Evolutionary conservation across 2,329 filamentous ascomycete species (phyloP).

Genomic region (Acrodontium crateriforme): DNA sequence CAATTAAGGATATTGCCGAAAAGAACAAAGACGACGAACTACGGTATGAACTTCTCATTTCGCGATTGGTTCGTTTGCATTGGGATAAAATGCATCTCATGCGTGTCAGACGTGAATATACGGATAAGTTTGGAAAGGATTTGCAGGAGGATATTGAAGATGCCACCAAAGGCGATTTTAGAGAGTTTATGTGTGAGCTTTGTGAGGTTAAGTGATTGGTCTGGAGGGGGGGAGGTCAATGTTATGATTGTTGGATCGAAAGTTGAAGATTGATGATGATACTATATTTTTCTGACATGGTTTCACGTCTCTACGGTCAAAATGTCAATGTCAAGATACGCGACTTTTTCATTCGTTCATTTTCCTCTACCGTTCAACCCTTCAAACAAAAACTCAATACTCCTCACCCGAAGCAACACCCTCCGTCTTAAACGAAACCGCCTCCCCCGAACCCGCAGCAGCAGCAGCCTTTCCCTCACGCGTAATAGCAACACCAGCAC

Average conservation of each 20-base stretch:
- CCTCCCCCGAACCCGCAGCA: no score
- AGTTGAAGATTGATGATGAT: no score
- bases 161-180: slow-evolving; percentile 56
- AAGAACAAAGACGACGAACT: slow-evolving; percentile 32
- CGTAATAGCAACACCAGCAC: slow-evolving; percentile 42
- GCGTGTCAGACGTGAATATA: slow-evolving; percentile 66
- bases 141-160: slow-evolving; percentile 68
- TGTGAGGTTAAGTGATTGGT: slow-evolving; percentile 7
- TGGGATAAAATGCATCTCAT: slow-evolving; percentile 80
- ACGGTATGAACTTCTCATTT: slow-evolving; percentile 76
- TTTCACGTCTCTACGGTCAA: no score
- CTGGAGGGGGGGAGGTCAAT: not conserved
- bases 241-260: slow-evolving; percentile 1
- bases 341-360: no score
- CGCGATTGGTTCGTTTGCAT: slow-evolving; percentile 73
- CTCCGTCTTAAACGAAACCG: no score
- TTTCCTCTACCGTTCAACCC: no score
- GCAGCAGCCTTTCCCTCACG: slow-evolving; percentile 27
- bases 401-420: no score
- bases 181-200: slow-evolving; percentile 22
- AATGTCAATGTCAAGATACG: no score
- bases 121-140: slow-evolving; percentile 58
- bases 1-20: slow-evolving; percentile 45
- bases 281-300: no score
- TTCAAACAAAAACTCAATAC: no score